Evolutionary conservation across 768 basidiomycete species (phyloP), one percentile per base, ranked within the genome.

Genomic region (Boletus sensibilis): DNA sequence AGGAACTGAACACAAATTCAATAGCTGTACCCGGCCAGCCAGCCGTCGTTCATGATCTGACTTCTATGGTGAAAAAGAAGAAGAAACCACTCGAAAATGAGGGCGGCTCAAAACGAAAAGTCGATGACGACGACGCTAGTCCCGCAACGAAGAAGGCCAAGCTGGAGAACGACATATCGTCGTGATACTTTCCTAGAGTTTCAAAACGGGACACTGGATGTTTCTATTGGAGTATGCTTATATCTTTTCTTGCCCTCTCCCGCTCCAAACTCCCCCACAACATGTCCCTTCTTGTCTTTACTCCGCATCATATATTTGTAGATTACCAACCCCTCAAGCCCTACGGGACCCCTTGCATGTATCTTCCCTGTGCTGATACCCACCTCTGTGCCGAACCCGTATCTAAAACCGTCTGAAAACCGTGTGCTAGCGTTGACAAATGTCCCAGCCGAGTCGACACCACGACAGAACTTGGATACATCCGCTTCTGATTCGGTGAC

Each of bases 301-400:
- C 94, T 94, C 73, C 82, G 78, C 75, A 98, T 74, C 78, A 94
- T 85, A 72, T 98, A 99, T 76, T 98, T 98, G 79, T 99, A 98
- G 55, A 87, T 97, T 39, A 94, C 90, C 60, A 97, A 77, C 2
- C 94, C 94, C 61, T 98, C 92, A 50, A 98, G 78, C 0, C 96
- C 96, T 1, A 98, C 96, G 0, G 97, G 97, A 4, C 97, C 97
- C 40, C 96, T 80, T 16, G 97, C 95, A 67, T 99, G 97, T 53
- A 97, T 96, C 67, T 91, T 86, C 1, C 96, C 95, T 0, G 97
- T 99, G 70, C 90, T 91, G 66, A 99, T 97, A 10, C 97, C 97
- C 0, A 99, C 96, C 73, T 98, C 97, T 5, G 97, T 95, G 3
- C 97, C 97, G 62, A 97, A 94, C 0, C 97, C 97, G 68, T 94